phyloP scores from a whole-genome alignment of 2,329 filamentous ascomycete species.

The Xylaria sp. region DNA sequence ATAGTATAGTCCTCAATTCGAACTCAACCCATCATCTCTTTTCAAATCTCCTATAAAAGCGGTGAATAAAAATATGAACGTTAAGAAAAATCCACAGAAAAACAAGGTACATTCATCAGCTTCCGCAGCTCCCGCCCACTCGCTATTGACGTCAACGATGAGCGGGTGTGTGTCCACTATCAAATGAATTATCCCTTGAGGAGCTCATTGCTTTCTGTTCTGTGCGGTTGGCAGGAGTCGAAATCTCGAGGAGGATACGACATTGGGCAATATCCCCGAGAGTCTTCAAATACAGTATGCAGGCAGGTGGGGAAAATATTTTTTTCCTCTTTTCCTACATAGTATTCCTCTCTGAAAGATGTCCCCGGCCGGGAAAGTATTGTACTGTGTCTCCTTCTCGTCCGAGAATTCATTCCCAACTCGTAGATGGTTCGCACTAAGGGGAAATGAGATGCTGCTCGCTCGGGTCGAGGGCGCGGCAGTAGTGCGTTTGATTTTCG shows the following conservation, averaged over 20 bases:
- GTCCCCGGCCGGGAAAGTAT: not conserved
- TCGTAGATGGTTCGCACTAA: conserved; percentile 26
- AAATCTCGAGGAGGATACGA: conserved; percentile 25
- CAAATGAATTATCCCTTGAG: conserved; percentile 7
- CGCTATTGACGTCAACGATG: conserved; percentile 29
- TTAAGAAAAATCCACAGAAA: not conserved
- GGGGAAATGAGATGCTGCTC: conserved; percentile 34
- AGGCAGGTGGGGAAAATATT: conserved; percentile 19
- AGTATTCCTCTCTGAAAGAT: conserved; percentile 3
- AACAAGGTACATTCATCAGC: conserved; percentile 5
- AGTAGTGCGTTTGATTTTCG: conserved; percentile 26
- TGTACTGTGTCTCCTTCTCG: conserved; percentile 17
- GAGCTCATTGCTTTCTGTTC: conserved; percentile 8
- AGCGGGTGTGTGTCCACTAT: not conserved
- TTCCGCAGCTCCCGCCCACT: conserved; percentile 7
- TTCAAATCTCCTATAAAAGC: not conserved
- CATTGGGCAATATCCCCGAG: conserved; percentile 40
- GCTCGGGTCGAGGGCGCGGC: conserved; percentile 22
- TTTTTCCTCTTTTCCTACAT: not conserved
- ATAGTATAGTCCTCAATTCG: not conserved
- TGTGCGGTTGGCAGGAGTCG: conserved; percentile 2
- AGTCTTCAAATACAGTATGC: conserved; percentile 27
- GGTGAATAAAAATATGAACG: not conserved
- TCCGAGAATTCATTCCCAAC: conserved; percentile 16
- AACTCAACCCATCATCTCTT: not conserved